Evolutionary conservation across 108 stramenopile species (phyloP).

Genomic region (Stephanodiscus minutulus): DNA sequence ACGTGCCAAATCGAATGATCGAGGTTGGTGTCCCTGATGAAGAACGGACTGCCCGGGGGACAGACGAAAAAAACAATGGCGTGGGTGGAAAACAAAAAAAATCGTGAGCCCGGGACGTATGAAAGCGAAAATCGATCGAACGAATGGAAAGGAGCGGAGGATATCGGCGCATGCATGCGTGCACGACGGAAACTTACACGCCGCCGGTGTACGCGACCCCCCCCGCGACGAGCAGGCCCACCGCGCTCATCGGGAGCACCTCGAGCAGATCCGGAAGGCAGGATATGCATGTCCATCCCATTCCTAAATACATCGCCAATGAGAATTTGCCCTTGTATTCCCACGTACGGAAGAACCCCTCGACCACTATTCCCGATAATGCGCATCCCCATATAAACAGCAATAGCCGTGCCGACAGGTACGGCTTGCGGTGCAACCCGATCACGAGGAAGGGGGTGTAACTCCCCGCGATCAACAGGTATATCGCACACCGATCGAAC

Average conservation of each 20-base stretch:
- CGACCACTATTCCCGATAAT: conserved; percentile 65
- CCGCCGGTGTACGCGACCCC: conserved; percentile 85
- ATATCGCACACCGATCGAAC: conserved; percentile 95
- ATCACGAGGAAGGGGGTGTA: conserved; percentile 94
- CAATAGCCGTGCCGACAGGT: conserved; percentile 64
- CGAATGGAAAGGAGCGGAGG: no score
- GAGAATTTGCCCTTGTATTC: conserved; percentile 59
- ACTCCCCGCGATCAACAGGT: conserved; percentile 94
- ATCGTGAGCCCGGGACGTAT: no score
- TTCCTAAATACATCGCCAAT: conserved; percentile 80
- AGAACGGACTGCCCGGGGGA: no score
- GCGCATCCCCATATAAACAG: conserved; percentile 86
- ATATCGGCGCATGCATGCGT: no score
- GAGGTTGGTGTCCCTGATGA: conserved; percentile 80
- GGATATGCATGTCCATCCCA: conserved; percentile 80
- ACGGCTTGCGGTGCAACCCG: conserved; percentile 66
- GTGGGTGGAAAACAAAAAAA: no score
- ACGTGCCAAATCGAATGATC: conserved; percentile 89
- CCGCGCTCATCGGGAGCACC: conserved; percentile 48
- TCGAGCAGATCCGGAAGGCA: conserved; percentile 62
- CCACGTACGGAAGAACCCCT: conserved; percentile 63
- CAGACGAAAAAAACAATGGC: no score
- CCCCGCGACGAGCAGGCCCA: conserved; percentile 65
- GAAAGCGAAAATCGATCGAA: no score
- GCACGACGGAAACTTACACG: no score